phyloP scores from a whole-genome alignment of 345 rosid genomes.

The Sapria himalayana region DNA sequence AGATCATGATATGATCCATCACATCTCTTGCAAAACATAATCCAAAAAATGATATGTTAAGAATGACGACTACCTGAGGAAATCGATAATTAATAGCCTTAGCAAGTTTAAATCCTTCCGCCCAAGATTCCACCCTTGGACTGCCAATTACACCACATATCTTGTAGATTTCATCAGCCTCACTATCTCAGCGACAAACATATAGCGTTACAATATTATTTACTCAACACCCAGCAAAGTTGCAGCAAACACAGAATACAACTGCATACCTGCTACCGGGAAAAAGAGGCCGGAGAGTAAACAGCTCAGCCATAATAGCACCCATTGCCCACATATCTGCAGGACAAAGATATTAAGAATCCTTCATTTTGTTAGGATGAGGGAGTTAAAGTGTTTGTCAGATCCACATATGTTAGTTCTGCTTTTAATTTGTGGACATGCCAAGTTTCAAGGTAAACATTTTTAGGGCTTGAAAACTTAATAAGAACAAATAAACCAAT shows the following conservation, averaged over 20 bases:
- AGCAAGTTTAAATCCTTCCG: constrained; percentile 77
- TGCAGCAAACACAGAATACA: not conserved
- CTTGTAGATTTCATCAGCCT: constrained; percentile 88
- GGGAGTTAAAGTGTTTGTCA: too few relatives aligned
- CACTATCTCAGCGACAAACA: constrained; percentile 28
- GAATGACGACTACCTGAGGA: constrained; percentile 30
- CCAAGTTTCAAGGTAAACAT: too few relatives aligned
- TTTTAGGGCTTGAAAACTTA: too few relatives aligned
- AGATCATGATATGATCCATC: not conserved
- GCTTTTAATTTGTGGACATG: too few relatives aligned
- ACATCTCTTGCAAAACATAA: not conserved
- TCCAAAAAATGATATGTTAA: not conserved
- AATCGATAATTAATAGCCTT: constrained; percentile 56
- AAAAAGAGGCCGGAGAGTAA: constrained; percentile 64
- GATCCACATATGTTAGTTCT: too few relatives aligned
- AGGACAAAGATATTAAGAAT: not conserved
- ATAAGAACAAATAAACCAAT: too few relatives aligned
- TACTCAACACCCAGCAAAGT: not conserved
- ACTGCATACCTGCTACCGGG: constrained; percentile 57
- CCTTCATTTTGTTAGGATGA: too few relatives aligned
- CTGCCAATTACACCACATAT: constrained; percentile 74
- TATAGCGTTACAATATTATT: not conserved
- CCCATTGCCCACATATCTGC: constrained; percentile 99
- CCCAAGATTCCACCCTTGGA: constrained; percentile 63
- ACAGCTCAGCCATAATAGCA: constrained; percentile 81